Conservation (phyloP, 2,329 filamentous ascomycete genomes). For the Cryoendolithus antarcticus region DNA sequence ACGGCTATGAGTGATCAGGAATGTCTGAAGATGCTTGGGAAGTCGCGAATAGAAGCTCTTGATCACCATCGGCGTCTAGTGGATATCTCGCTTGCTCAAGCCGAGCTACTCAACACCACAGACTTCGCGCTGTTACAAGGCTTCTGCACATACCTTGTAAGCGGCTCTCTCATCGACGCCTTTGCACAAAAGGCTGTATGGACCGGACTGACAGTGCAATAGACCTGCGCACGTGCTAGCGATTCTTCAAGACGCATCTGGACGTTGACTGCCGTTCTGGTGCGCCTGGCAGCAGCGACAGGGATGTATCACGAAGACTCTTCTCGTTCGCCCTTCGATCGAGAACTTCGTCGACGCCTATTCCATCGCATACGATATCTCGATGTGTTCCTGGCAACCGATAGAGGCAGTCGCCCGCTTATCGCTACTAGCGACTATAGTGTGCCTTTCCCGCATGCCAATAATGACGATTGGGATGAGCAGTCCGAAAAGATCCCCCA, state of each 20-base stretch:
- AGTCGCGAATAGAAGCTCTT: slow-evolving; percentile 11
- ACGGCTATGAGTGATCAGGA: slow-evolving; percentile 20
- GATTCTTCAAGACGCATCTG: slow-evolving; percentile 19
- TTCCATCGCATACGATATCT: slow-evolving; percentile 23
- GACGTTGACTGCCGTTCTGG: slow-evolving; percentile 18
- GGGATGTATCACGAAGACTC: slow-evolving; percentile 18
- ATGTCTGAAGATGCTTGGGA: slow-evolving; percentile 11
- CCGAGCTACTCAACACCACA: slow-evolving; percentile 20
- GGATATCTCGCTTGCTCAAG: slow-evolving; percentile 20
- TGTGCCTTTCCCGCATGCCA: slow-evolving; percentile 16
- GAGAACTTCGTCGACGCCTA: slow-evolving; percentile 19
- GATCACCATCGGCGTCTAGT: slow-evolving; percentile 14
- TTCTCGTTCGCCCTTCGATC: slow-evolving; percentile 14
- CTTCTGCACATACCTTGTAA: slow-evolving; percentile 17
- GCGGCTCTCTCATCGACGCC: neutral
- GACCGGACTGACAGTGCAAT: neutral
- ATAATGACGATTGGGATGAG: slow-evolving; percentile 21
- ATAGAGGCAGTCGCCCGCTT: slow-evolving; percentile 19
- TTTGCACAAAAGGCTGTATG: neutral
- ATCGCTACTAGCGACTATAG: slow-evolving; percentile 14
- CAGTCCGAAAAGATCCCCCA: slow-evolving; percentile 9
- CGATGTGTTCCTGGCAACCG: slow-evolving; percentile 19
- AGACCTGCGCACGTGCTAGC: slow-evolving; percentile 13
- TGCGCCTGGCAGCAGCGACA: slow-evolving; percentile 23
- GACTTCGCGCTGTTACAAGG: slow-evolving; percentile 22